These are phyloP conservation scores for Puccinia horiana DNA, from an alignment of 1,284 basidiomycete genomes.

Conservation along the genomic window DNA sequence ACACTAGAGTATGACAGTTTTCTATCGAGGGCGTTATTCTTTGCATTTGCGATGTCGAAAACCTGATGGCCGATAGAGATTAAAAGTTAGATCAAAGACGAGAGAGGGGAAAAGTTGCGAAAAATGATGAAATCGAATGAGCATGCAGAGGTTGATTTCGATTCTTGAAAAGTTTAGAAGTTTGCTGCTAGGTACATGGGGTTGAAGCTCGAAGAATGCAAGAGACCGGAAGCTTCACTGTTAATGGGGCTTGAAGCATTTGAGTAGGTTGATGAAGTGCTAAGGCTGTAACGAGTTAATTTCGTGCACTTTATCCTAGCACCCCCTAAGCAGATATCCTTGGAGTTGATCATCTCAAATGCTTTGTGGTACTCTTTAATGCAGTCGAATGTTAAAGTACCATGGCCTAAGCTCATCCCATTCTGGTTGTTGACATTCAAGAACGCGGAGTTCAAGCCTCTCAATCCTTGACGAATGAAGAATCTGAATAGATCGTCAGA, in stretches of 20 bases:
- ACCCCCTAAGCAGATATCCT: slow-evolving; percentile 30
- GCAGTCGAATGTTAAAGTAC: slow-evolving; percentile 27
- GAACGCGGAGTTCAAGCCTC: slow-evolving; percentile 17
- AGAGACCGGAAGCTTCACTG: not conserved
- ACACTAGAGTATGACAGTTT: not conserved
- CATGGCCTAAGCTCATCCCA: slow-evolving; percentile 46
- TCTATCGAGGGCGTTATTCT: not conserved
- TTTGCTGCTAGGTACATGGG: not conserved
- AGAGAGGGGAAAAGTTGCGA: not conserved
- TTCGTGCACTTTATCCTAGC: slow-evolving; percentile 26
- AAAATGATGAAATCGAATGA: slow-evolving; percentile 2
- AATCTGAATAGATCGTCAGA: slow-evolving; percentile 45
- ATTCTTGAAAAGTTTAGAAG: not conserved
- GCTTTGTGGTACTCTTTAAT: slow-evolving; percentile 27
- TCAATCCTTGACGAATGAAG: slow-evolving; percentile 28
- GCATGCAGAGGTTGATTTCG: not conserved
- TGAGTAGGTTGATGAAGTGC: not conserved
- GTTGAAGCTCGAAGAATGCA: slow-evolving; percentile 7
- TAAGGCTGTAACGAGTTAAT: not conserved
- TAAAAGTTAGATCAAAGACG: not conserved
- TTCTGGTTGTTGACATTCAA: slow-evolving; percentile 33
- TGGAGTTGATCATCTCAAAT: slow-evolving; percentile 20
- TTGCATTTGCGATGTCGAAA: not conserved
- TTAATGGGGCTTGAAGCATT: slow-evolving; percentile 3
- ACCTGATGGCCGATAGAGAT: not conserved